phyloP scores from a whole-genome alignment of 2,329 filamentous ascomycete genomes.

The Penicillium polonicum region DNA sequence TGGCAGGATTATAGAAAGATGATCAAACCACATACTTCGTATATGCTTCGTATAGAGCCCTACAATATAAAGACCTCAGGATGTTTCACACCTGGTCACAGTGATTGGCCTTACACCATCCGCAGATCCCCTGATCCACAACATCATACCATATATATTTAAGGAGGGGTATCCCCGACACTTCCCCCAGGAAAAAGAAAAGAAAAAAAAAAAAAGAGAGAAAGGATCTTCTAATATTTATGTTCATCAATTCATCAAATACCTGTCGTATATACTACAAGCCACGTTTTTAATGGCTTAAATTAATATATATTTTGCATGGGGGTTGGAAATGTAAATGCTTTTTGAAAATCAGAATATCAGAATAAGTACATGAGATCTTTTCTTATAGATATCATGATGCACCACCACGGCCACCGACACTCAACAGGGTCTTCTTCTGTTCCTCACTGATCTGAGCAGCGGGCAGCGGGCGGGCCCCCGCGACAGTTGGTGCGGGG shows the following conservation, averaged over 20 bases:
- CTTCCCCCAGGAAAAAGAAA: background rate
- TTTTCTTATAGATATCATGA: conserved; percentile 19
- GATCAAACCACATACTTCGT: no score
- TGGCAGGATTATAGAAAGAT: no score
- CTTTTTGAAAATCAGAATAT: background rate
- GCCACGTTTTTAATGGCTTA: background rate
- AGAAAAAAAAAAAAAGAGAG: no score
- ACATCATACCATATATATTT: conserved; percentile 4
- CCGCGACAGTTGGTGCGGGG: conserved; percentile 30
- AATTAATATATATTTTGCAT: background rate
- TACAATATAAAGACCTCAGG: background rate
- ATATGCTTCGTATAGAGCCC: background rate
- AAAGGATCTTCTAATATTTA: background rate
- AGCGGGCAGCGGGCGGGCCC: conserved; percentile 43
- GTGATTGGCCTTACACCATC: background rate
- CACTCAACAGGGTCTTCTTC: conserved; percentile 50
- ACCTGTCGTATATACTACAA: background rate
- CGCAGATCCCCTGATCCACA: background rate
- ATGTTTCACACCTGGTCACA: background rate
- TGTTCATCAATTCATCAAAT: conserved; percentile 3
- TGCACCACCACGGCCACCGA: conserved; percentile 53
- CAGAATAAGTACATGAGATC: background rate
- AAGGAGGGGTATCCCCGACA: background rate
- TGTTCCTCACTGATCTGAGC: conserved; percentile 48
- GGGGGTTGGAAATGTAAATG: background rate